Base-by-base conservation (phyloP, 441 rosid species). In the Jatropha multifida region DNA sequence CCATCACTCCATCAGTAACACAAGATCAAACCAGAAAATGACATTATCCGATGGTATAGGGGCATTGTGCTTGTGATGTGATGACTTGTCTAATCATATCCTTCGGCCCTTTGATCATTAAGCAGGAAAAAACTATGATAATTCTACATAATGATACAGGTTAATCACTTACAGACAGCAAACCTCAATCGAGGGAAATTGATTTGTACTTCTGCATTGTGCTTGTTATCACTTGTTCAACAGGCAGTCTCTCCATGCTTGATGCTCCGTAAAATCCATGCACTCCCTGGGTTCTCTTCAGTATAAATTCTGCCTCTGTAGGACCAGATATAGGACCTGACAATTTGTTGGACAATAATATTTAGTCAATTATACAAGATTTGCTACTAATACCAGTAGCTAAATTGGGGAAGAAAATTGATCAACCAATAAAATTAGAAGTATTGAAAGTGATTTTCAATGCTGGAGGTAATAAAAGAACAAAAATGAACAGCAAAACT, bases 201-300 rank as follows among this genome's bases (percentile, higher is more conserved):
- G 87, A 88, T 83, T 95, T 95, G 85, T 93, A 95, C 76, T 85
- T 86, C 68, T 83, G 87, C 82, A 90, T 83, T 54, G 94, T 92
- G 86, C 81, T 88, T 68, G 85, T 88, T 79, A 93, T 89, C 65
- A 97, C 97, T 77, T 88, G 87, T 76, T 95, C 99, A 73, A 93
- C 96, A 0, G 96, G 96, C 51, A 95, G 87, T 81, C 97, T 90
- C 87, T 95, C 98, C 95, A 95, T 90, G 92, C 97, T 93, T 71
- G 98, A 95, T 71, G 99, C 99, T 42, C 99, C 97, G 72, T 92
- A 95, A 82, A 93, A 95, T 60, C 98, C 99, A 82, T 93, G 95
- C 32, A 95, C 96, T 73, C 93, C 95, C 59, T 82, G 72, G 20
- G 94, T 92, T 83, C 85, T 88, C 83, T 88, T 89, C 81, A 90